Evolutionary conservation across 306 rosid genomes (phyloP).

Genomic region (Citrullus amarus): DNA sequence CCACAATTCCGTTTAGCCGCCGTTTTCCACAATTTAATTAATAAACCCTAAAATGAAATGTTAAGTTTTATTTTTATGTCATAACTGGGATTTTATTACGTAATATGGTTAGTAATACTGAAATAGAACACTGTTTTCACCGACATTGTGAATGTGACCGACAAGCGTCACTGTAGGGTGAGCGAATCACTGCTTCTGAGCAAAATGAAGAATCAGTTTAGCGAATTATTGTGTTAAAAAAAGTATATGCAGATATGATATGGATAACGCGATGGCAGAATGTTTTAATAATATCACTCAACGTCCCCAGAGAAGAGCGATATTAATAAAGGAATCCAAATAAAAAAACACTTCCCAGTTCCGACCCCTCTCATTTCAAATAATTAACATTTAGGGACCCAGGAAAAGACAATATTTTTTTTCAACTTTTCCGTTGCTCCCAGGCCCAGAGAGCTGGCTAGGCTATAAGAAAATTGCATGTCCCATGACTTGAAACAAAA

Average conservation of each 20-base stretch:
- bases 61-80: background rate
- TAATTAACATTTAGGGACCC: background rate
- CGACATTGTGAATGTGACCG: slow-evolving; percentile 5
- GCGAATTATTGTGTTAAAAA: background rate
- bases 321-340: background rate
- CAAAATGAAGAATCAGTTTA: background rate
- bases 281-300: background rate
- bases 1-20: slow-evolving; percentile 1
- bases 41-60: background rate
- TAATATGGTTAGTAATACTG: background rate
- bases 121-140: background rate
- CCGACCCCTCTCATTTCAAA: background rate
- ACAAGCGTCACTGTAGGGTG: background rate
- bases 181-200: background rate
- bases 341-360: background rate
- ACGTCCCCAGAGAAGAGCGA: background rate
- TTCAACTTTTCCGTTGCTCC: background rate
- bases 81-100: background rate
- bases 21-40: background rate
- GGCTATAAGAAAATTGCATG: background rate
- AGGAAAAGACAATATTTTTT: background rate
- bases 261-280: background rate
- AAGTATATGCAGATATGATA: background rate
- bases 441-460: background rate
- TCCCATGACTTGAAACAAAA: slow-evolving; percentile 4